Evolutionary conservation across 495 filamentous ascomycete genomes (phyloP), one percentile per base, ranked within the genome.

Genomic region (Penicillium parvum): DNA sequence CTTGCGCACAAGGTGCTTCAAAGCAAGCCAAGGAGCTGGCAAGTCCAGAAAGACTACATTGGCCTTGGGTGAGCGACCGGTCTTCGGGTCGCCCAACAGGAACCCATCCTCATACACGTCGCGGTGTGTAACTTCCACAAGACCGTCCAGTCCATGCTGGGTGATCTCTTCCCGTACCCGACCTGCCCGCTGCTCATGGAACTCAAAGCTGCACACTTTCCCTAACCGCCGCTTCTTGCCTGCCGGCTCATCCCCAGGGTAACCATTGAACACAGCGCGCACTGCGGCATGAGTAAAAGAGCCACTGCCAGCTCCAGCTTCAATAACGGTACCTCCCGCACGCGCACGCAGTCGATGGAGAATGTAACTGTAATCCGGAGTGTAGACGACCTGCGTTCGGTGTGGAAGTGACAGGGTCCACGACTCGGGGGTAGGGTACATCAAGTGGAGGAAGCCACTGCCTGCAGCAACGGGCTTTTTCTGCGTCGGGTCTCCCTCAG

Each of bases 371-470:
- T 95, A 95, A 63, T 98, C 92, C 7, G 94, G 89, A 1, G 88
- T 96, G 58, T 98, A 98, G 49, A 98, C 92, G 35, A 98, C 91
- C 65, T 98, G 92, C 7, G 92, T 98, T 35, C 92, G 77, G 61
- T 98, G 92, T 2, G 90, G 92, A 26, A 98, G 75, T 26, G 84
- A 87, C 18, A 78, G 67, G 0, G 94, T 98, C 92, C 92, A 98
- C 11, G 85, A 72, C 63, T 98, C 92, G 10, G 92, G 88, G 0
- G 94, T 96, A 0, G 94, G 94, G 19, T 85, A 87, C 10, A 96
- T 74, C 22, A 98, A 59, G 63, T 98, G 91, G 12, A 90, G 75
- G 67, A 96, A 98, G 16, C 92, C 92, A 55, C 78, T 90, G 2
- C 77, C 55, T 3, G 89, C 88, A 27, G 78, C 74, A 3, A 79